phyloP scores from a whole-genome alignment of 306 rosid species.

The Inga oerstediana region DNA sequence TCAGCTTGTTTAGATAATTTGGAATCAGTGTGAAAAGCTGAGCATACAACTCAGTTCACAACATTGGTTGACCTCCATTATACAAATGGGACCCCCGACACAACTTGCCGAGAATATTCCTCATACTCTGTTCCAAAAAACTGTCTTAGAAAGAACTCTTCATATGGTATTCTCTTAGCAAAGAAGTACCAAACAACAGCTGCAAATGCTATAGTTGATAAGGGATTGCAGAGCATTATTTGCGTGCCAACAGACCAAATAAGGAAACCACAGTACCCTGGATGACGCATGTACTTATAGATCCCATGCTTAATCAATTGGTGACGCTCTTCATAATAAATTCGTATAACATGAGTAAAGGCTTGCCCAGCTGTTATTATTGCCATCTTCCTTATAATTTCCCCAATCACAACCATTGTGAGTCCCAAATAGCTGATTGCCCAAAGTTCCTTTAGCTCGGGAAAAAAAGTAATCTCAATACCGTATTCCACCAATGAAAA shows the following conservation, averaged over 20 bases:
- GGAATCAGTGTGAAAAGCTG: not conserved
- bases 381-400: slow-evolving; percentile 68
- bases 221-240: slow-evolving; percentile 91
- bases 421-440: slow-evolving; percentile 68
- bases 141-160: slow-evolving; percentile 74
- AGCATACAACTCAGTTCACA: slow-evolving; percentile 27
- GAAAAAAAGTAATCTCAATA: slow-evolving; percentile 57
- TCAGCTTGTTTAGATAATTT: slow-evolving; percentile 1
- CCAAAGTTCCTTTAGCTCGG: slow-evolving; percentile 75
- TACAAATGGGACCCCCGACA: slow-evolving; percentile 86
- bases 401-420: slow-evolving; percentile 67
- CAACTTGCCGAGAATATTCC: slow-evolving; percentile 61
- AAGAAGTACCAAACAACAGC: slow-evolving; percentile 75
- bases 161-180: slow-evolving; percentile 61
- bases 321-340: slow-evolving; percentile 58
- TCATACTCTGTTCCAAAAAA: slow-evolving; percentile 70
- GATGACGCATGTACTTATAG: slow-evolving; percentile 76
- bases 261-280: slow-evolving; percentile 81
- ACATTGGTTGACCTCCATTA: slow-evolving; percentile 33
- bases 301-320: slow-evolving; percentile 71
- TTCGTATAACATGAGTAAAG: slow-evolving; percentile 81
- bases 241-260: slow-evolving; percentile 92
- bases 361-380: slow-evolving; percentile 75
- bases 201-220: slow-evolving; percentile 66
- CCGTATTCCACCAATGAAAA: slow-evolving; percentile 72